phyloP scores from a whole-genome alignment of 192 early-diverging fungal genomes.

The Coemansia sp. region DNA sequence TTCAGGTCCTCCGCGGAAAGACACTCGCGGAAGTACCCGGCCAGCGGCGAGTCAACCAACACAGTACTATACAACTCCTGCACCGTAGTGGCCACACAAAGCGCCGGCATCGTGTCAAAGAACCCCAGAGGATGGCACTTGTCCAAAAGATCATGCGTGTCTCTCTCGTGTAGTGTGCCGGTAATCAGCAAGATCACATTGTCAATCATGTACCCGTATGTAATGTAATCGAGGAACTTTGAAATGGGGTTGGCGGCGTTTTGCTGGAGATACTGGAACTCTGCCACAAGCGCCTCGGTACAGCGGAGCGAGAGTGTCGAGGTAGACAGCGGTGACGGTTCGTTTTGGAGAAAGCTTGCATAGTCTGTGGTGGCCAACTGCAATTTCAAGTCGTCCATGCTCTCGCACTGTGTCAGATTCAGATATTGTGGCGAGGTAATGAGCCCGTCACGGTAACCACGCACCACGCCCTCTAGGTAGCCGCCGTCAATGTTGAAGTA shows the following conservation, averaged over 20 bases:
- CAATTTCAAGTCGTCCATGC: constrained; percentile 93
- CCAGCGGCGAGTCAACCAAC: constrained; percentile 95
- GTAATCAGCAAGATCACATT: constrained; percentile 98
- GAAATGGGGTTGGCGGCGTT: constrained; percentile 80
- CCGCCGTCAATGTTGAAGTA: constrained; percentile 88
- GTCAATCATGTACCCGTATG: constrained; percentile 98
- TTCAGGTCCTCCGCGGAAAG: constrained; percentile 95
- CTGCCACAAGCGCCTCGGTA: constrained; percentile 82
- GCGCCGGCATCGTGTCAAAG: constrained; percentile 97
- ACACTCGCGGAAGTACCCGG: constrained; percentile 97
- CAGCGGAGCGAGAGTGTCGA: constrained; percentile 87
- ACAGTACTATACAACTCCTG: constrained; percentile 94
- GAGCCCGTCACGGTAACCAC: constrained; percentile 89
- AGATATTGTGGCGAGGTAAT: constrained; percentile 77
- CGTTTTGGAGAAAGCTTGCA: constrained; percentile 89
- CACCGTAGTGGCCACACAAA: constrained; percentile 96
- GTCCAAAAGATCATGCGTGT: constrained; percentile 95
- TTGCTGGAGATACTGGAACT: constrained; percentile 89
- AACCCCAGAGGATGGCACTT: constrained; percentile 97
- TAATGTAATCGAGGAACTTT: constrained; percentile 95
- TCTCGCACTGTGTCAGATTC: constrained; percentile 98
- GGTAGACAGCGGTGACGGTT: constrained; percentile 91
- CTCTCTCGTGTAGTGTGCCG: constrained; percentile 96
- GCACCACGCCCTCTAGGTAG: constrained; percentile 90
- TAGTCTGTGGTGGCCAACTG: constrained; percentile 96